Conservation (phyloP, 495 filamentous ascomycete genomes). For the Neurospora cerealis region DNA sequence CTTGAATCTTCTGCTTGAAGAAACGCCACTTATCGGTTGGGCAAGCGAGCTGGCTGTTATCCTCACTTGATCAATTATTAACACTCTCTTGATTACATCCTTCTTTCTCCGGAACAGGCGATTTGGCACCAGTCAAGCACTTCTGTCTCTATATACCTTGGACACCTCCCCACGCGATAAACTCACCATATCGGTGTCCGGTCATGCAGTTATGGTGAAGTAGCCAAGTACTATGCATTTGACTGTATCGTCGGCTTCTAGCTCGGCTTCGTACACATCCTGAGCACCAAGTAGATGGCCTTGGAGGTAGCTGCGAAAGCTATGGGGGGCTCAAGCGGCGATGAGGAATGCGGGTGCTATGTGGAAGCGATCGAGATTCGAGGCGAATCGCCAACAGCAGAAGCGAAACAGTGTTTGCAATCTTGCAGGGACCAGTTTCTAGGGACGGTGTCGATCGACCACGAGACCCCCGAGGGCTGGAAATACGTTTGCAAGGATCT, state of each 20-base stretch:
- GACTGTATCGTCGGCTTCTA: slow-evolving; percentile 4
- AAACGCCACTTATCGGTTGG: not conserved
- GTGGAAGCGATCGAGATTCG: slow-evolving; percentile 10
- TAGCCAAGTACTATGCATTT: slow-evolving; percentile 9
- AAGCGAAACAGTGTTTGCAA: slow-evolving; percentile 12
- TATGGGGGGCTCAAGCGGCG: slow-evolving; percentile 2
- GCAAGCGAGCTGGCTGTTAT: not conserved
- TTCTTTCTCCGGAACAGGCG: not conserved
- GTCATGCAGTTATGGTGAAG: not conserved
- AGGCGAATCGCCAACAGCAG: not conserved
- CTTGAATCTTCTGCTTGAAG: not conserved
- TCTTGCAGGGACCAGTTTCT: slow-evolving; percentile 18
- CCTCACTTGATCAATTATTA: not conserved
- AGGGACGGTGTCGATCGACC: slow-evolving; percentile 4
- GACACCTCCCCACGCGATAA: not conserved
- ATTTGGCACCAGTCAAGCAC: not conserved
- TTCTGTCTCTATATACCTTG: not conserved
- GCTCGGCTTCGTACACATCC: not conserved
- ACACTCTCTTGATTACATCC: not conserved
- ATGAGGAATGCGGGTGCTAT: slow-evolving; percentile 14
- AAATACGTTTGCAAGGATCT: slow-evolving; percentile 9
- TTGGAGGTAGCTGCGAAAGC: slow-evolving; percentile 1
- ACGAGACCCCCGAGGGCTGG: slow-evolving; percentile 11
- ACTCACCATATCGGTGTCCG: not conserved
- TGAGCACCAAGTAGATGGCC: not conserved